Base-by-base conservation (phyloP, 441 rosid species). In the Isatis lusitanica region DNA sequence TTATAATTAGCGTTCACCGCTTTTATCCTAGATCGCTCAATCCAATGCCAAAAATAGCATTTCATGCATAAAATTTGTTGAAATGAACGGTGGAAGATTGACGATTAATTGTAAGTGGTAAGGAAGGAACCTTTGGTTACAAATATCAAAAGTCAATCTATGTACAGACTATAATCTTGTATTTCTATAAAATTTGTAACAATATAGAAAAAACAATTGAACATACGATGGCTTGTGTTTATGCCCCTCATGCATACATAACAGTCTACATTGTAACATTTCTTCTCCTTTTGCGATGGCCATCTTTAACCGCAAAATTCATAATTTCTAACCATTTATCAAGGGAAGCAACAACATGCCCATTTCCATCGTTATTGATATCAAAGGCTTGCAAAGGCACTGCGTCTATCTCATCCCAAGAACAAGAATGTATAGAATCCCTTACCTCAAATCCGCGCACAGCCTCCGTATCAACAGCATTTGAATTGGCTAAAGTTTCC, bases 321-420 rank as follows among this genome's bases (percentile, higher is more conserved):
- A 44, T 31, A 42, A 42, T 63, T 60, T 40, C 12, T 11, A 50
- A 0, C 71, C 39, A 57, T 11, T 18, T 63, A 17, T 33, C 24
- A 15, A 36, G 6, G 2, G 6, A 65, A 77, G 0, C 51, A 33
- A 51, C n/a, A 10, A 71, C 76, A 71, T 77, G 80, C n/a, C 80
- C 80, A 13, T 60, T 1, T 28, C 74, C 74, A 0, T 35, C 80
- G 0, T 12, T 2, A 36, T 24, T 77, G 1, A 72, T 77, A 66
- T 72, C 65, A 47, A 77, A 66, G 17, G 77, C 80, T 24, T 77
- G 80, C 63, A 72, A 72, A 52, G 77, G 80, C 36, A 77, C 80
- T 0, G 80, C 77, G 0, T 43, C 65, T 26, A 21, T 77, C 18
- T 66, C 74, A 3, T 66, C 76, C 59, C 43, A 35, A 43, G 80